Percentiles rank a stretch among this genome's conserved stretches.
phyloP scores from a whole-genome alignment of 192 early-diverging fungal species.

The Coemansia sp. region DNA sequence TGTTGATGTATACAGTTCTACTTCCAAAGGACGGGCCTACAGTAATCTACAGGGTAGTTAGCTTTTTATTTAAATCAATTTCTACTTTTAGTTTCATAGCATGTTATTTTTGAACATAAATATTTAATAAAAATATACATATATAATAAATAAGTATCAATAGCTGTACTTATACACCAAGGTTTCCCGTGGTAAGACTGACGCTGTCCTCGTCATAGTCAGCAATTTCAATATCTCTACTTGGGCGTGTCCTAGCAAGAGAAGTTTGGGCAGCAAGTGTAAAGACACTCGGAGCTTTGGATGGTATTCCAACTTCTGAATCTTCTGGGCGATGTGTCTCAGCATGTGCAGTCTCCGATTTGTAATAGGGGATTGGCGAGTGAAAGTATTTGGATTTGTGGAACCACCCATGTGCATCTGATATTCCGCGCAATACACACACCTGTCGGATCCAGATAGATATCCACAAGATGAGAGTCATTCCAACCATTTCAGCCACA shows the following conservation, averaged over 20 bases:
- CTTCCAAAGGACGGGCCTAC: slow-evolving; percentile 30
- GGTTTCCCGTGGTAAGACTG: slow-evolving; percentile 28
- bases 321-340: not conserved
- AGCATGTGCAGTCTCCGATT: slow-evolving; percentile 4
- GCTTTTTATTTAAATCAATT: not conserved
- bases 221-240: slow-evolving; percentile 12
- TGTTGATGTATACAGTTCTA: slow-evolving; percentile 28
- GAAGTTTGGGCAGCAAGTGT: slow-evolving; percentile 16
- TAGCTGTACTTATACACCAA: slow-evolving; percentile 16
- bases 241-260: not conserved
- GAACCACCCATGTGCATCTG: slow-evolving; percentile 37
- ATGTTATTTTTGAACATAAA: not conserved
- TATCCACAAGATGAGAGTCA: slow-evolving; percentile 31
- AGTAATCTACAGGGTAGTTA: slow-evolving; percentile 1
- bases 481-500: slow-evolving; percentile 44
- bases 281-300: slow-evolving; percentile 3
- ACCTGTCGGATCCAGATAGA: slow-evolving; percentile 48
- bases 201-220: slow-evolving; percentile 23
- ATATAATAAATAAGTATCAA: not conserved
- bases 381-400: slow-evolving; percentile 29
- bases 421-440: slow-evolving; percentile 26
- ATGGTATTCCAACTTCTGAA: not conserved
- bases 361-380: slow-evolving; percentile 41
- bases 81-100: not conserved
- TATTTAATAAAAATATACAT: slow-evolving; percentile 8